A percentile compares a stretch with the other conserved stretches of the same genome.
Evolutionary conservation across 2,329 filamentous ascomycete genomes (phyloP).

Genomic region (Cryphonectria radicalis): DNA sequence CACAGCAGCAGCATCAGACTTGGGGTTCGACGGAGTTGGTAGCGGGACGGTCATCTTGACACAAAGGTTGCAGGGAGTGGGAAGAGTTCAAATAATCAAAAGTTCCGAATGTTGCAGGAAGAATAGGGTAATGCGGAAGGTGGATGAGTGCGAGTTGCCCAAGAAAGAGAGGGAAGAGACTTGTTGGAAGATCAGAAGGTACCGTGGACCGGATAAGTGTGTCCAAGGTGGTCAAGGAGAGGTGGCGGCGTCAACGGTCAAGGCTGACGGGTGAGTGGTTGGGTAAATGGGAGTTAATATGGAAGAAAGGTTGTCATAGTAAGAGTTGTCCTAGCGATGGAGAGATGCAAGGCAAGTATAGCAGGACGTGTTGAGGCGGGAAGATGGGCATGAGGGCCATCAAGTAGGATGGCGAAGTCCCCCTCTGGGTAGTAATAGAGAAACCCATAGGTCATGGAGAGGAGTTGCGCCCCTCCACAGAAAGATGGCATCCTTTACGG

Average conservation of each 20-base stretch:
- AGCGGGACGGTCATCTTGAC: constrained; percentile 55
- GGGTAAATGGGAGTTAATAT: constrained; percentile 50
- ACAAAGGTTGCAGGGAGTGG: not conserved
- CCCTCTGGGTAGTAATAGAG: constrained; percentile 17
- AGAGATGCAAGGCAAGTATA: constrained; percentile 41
- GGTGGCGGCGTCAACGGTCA: constrained; percentile 35
- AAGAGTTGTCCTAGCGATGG: constrained; percentile 32
- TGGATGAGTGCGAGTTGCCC: constrained; percentile 9
- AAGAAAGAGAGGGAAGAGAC: constrained; percentile 27
- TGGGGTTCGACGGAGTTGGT: constrained; percentile 42
- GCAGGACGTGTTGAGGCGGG: constrained; percentile 39
- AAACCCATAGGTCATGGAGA: constrained; percentile 14
- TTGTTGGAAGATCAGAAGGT: constrained; percentile 26
- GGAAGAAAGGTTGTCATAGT: constrained; percentile 39
- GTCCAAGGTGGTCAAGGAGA: constrained; percentile 34
- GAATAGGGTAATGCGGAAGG: constrained; percentile 15
- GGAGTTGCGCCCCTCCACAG: constrained; percentile 14
- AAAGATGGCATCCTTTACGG: constrained; percentile 20
- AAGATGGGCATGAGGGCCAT: constrained; percentile 15
- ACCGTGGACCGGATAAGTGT: constrained; percentile 27
- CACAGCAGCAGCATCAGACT: constrained; percentile 47
- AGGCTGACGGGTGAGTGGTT: constrained; percentile 36
- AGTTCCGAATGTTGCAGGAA: constrained; percentile 11
- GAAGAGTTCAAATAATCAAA: not conserved
- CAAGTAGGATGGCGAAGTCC: constrained; percentile 26